phyloP scores from a whole-genome alignment of 2,329 filamentous ascomycete genomes.

The Aspergillus oerlinghausenensis region DNA sequence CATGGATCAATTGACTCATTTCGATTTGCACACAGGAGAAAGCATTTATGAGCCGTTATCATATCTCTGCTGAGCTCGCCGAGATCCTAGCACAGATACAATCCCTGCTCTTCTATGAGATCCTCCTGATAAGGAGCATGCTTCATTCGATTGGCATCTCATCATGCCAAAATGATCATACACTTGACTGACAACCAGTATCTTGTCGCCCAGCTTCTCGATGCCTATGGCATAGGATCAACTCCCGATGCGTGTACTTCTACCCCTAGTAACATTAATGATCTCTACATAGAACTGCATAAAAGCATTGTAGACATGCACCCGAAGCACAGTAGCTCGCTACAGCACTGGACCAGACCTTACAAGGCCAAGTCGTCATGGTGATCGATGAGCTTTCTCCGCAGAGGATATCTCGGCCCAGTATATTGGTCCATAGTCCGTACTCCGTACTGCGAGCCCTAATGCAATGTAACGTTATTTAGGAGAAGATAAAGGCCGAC shows the following conservation, averaged over 20 bases:
- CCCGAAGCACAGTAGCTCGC: background rate
- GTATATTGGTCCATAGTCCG: too few relatives aligned
- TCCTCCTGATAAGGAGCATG: background rate
- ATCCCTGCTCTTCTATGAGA: background rate
- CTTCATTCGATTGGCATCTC: background rate
- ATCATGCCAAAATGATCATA: background rate
- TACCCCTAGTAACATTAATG: too few relatives aligned
- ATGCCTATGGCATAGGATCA: too few relatives aligned
- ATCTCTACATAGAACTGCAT: too few relatives aligned
- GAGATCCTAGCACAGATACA: background rate
- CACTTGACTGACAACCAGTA: too few relatives aligned
- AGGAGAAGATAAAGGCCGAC: too few relatives aligned
- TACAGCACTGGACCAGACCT: background rate
- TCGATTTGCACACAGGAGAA: background rate
- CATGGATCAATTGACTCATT: background rate
- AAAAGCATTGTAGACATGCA: background rate
- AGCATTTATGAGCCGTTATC: background rate
- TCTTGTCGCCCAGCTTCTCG: too few relatives aligned
- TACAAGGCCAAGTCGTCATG: background rate
- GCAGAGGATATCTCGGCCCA: background rate
- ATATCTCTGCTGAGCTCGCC: background rate
- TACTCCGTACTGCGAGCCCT: too few relatives aligned
- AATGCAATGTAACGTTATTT: too few relatives aligned
- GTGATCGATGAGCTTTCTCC: background rate
- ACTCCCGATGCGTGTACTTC: too few relatives aligned